Base-by-base conservation (phyloP, 345 rosid genomes). In the Mallotus nudiflorus region DNA sequence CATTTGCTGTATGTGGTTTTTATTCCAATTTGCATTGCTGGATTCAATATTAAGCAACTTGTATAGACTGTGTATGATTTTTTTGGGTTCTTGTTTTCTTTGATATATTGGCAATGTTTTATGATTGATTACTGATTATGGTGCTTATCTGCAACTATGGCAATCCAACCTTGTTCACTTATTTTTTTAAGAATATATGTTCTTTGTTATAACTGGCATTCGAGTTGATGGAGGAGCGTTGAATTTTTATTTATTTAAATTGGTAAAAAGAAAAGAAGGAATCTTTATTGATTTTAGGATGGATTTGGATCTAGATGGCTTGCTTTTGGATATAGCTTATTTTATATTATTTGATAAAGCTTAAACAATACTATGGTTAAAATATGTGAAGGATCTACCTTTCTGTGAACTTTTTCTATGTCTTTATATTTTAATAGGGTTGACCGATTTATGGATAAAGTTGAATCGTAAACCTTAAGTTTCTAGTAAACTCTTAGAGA, bases 241-340 rank as follows among this genome's bases (percentile, higher is more conserved):
- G n/a, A n/a, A n/a, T n/a, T n/a, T n/a, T n/a, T n/a, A n/a, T n/a
- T n/a, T n/a, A n/a, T n/a, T n/a, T n/a, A n/a, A n/a, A n/a, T n/a
- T n/a, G n/a, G n/a, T n/a, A n/a, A n/a, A n/a, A n/a, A n/a, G n/a
- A n/a, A n/a, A n/a, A n/a, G n/a, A n/a, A n/a, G n/a, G n/a, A n/a
- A n/a, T n/a, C 7, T 33, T 33, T 24, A 10, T 70, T 68, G 31
- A 33, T 16, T 50, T n/a, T 45, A 29, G 8, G 20, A 20, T 68
- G 75, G 46, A 62, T 69, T 48, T 69, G 74, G 66, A 69, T 72
- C 75, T 76, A 4, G 35, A 62, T 69, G 39, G 62, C 51, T 28
- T 28, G 11, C 74, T 31, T 65, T 74, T 71, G 19, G 27, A 44
- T 42, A 64, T 16, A 40, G 37, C 35, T 60, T 60, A n/a, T 35